A percentile compares a stretch with the other conserved stretches of the same genome.
phyloP scores from a whole-genome alignment of 2,329 filamentous ascomycete species.

The Trichoderma lentiforme region DNA sequence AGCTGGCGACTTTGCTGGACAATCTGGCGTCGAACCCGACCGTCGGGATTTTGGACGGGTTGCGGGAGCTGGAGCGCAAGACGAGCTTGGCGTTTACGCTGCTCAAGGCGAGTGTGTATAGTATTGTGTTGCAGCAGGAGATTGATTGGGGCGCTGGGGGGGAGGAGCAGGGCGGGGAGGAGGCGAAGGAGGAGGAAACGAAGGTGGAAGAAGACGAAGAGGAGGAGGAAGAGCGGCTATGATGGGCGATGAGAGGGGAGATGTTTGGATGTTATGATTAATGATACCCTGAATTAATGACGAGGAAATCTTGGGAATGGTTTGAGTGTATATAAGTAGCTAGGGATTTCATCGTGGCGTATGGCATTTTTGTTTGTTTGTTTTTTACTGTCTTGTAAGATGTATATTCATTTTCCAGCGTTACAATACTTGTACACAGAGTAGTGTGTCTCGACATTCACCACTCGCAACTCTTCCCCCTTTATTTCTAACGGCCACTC shows the following conservation, averaged over 20 bases:
- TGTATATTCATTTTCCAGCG: constrained; percentile 5
- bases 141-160: constrained; percentile 62
- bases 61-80: constrained; percentile 88
- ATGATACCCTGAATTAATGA: background rate
- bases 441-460: constrained; percentile 4
- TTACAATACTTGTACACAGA: constrained; percentile 15
- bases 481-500: background rate
- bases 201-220: background rate
- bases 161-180: background rate
- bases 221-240: background rate
- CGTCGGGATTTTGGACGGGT: constrained; percentile 78
- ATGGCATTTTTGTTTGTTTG: background rate
- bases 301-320: background rate
- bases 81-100: constrained; percentile 92
- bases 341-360: background rate
- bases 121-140: constrained; percentile 97
- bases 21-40: constrained; percentile 68
- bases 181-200: background rate
- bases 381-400: background rate
- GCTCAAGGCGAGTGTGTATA: constrained; percentile 97
- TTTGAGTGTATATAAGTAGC: background rate
- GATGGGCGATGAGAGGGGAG: background rate
- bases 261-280: background rate
- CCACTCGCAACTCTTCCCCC: background rate
- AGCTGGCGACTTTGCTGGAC: constrained; percentile 58